phyloP scores from a whole-genome alignment of 352 stramenopile genomes.

The Plasmopara halstedii region DNA sequence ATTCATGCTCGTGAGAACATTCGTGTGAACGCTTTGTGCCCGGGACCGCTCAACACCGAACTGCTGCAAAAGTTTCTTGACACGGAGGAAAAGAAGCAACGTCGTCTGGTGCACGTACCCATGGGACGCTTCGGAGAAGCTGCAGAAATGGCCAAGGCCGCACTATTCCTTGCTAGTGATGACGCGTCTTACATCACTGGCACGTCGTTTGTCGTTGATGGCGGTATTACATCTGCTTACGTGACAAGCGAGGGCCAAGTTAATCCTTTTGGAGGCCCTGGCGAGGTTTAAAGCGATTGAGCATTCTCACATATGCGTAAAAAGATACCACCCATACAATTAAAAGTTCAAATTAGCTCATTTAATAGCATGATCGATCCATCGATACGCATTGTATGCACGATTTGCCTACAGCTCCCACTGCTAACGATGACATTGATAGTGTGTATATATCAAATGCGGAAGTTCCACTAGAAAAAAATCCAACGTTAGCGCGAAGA shows the following conservation, averaged over 20 bases:
- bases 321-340: no score
- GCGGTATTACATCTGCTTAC: constrained; percentile 83
- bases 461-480: constrained; percentile 56
- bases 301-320: not conserved
- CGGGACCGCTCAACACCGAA: constrained; percentile 78
- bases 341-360: no score
- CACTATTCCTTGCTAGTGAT: constrained; percentile 79
- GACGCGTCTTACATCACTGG: constrained; percentile 84
- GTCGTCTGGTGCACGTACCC: constrained; percentile 78
- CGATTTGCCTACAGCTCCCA: no score
- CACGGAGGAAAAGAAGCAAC: constrained; percentile 76
- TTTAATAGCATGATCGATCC: no score
- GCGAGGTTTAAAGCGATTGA: constrained; percentile 42
- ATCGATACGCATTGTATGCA: no score
- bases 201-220: constrained; percentile 81
- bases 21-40: constrained; percentile 80
- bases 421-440: no score
- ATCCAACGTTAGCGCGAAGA: constrained; percentile 5
- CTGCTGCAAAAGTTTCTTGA: constrained; percentile 86
- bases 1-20: constrained; percentile 86
- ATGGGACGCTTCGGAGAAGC: constrained; percentile 85
- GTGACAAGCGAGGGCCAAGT: constrained; percentile 74
- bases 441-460: no score
- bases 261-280: constrained; percentile 75
- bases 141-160: constrained; percentile 82